A percentile compares a stretch with the other conserved stretches of the same genome.
phyloP scores from a whole-genome alignment of 2,329 filamentous ascomycete species.

The Gnomoniopsis smithogilvyi region DNA sequence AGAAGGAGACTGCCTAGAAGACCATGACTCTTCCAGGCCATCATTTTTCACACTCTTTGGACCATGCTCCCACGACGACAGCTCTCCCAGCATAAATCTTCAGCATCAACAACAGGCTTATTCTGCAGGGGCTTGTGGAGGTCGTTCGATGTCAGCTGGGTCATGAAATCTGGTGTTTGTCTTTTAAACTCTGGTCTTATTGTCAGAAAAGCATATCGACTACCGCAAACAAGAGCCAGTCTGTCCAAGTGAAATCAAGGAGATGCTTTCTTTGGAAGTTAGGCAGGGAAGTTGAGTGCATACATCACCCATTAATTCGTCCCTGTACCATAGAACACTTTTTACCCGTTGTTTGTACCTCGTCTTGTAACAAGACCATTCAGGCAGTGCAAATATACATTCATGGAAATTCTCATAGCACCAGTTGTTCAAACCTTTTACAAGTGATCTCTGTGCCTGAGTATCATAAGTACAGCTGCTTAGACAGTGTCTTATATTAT shows the following conservation, averaged over 20 bases:
- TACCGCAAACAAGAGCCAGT: constrained; percentile 13
- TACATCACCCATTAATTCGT: constrained; percentile 15
- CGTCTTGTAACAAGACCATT: constrained; percentile 11
- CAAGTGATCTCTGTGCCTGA: neutral
- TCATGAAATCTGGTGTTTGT: constrained; percentile 16
- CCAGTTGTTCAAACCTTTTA: neutral
- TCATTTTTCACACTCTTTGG: constrained; percentile 20
- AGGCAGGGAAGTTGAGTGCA: constrained; percentile 17
- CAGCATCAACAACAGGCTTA: constrained; percentile 18
- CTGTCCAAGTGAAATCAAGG: constrained; percentile 14
- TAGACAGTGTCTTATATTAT: neutral
- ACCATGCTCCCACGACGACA: constrained; percentile 17
- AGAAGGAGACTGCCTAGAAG: constrained; percentile 36
- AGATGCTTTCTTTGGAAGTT: constrained; percentile 17
- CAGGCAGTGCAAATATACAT: constrained; percentile 17
- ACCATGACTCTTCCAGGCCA: constrained; percentile 22
- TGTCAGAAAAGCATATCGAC: constrained; percentile 17
- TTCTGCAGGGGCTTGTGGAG: constrained; percentile 15
- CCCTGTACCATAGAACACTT: constrained; percentile 18
- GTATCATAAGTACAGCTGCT: neutral
- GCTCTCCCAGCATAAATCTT: constrained; percentile 16
- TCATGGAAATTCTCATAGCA: constrained; percentile 17
- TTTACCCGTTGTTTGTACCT: constrained; percentile 17
- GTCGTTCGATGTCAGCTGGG: constrained; percentile 19
- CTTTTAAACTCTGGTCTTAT: constrained; percentile 19